phyloP scores from a whole-genome alignment of 441 rosid species.

The Gossypium lobatum region DNA sequence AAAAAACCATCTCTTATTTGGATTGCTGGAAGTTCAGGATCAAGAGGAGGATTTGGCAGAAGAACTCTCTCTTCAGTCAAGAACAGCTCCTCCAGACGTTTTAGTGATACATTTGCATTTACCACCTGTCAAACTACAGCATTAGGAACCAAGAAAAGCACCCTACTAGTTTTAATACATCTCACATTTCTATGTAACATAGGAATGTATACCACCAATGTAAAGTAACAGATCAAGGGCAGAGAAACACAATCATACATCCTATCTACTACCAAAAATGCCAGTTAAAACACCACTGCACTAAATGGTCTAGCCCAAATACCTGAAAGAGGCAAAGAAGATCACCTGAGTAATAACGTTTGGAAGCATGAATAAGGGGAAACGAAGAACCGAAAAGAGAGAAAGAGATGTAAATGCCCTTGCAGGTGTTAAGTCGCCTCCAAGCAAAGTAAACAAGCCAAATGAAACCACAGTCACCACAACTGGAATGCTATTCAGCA shows the following conservation, averaged over 20 bases:
- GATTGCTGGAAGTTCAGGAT: constrained; percentile 67
- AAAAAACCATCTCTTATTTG: constrained; percentile 83
- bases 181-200: background rate
- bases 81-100: constrained; percentile 90
- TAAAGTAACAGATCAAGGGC: background rate
- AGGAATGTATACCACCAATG: background rate
- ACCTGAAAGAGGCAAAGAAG: constrained; percentile 9
- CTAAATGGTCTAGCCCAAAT: background rate
- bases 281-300: background rate
- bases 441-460: constrained; percentile 93
- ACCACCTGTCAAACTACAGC: constrained; percentile 52
- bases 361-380: constrained; percentile 94
- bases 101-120: constrained; percentile 88
- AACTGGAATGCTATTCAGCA: constrained; percentile 88
- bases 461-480: constrained; percentile 89
- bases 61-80: constrained; percentile 88
- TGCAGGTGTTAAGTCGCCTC: constrained; percentile 98
- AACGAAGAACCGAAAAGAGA: constrained; percentile 93
- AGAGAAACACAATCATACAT: constrained; percentile 1
- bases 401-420: constrained; percentile 97
- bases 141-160: constrained; percentile 16
- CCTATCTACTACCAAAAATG: constrained; percentile 1
- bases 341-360: constrained; percentile 90
- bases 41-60: constrained; percentile 86
- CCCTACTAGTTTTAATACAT: background rate